Percentiles rank a stretch among this genome's conserved stretches.
Evolutionary conservation across 2,329 filamentous ascomycete genomes (phyloP).

Genomic region (Bretziella fagacearum): DNA sequence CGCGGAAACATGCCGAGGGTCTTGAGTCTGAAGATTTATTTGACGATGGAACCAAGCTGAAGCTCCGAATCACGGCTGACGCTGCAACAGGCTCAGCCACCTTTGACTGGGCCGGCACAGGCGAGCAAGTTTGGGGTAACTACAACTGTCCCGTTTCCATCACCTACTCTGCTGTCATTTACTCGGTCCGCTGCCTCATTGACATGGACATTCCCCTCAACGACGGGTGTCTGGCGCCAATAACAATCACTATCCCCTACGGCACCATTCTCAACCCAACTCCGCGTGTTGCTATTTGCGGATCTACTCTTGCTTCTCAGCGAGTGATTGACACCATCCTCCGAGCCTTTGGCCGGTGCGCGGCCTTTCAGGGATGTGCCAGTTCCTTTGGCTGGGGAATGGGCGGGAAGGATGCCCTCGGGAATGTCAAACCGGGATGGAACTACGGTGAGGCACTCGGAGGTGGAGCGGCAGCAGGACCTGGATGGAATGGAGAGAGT

Average conservation of each 20-base stretch:
- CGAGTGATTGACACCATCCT: conserved; percentile 72
- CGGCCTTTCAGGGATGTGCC: conserved; percentile 62
- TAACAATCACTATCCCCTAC: conserved; percentile 56
- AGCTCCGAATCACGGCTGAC: conserved; percentile 21
- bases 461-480: conserved; percentile 57
- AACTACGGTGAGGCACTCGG: conserved; percentile 80
- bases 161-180: conserved; percentile 51
- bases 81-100: conserved; percentile 20
- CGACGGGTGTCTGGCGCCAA: conserved; percentile 66
- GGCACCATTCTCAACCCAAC: conserved; percentile 59
- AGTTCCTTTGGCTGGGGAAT: conserved; percentile 79
- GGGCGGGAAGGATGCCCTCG: conserved; percentile 48
- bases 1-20: conserved; percentile 29
- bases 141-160: conserved; percentile 24
- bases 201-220: conserved; percentile 71
- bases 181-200: conserved; percentile 67
- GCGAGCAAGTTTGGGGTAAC: conserved; percentile 22
- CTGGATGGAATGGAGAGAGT: conserved; percentile 53
- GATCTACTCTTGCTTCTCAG: conserved; percentile 65
- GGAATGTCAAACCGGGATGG: conserved; percentile 39
- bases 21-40: conserved; percentile 21
- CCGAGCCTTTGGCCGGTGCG: conserved; percentile 62
- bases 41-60: conserved; percentile 24
- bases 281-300: conserved; percentile 63
- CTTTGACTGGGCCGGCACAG: conserved; percentile 25